Conservation (phyloP, 768 basidiomycete genomes). For the Auriculariales sp. region DNA sequence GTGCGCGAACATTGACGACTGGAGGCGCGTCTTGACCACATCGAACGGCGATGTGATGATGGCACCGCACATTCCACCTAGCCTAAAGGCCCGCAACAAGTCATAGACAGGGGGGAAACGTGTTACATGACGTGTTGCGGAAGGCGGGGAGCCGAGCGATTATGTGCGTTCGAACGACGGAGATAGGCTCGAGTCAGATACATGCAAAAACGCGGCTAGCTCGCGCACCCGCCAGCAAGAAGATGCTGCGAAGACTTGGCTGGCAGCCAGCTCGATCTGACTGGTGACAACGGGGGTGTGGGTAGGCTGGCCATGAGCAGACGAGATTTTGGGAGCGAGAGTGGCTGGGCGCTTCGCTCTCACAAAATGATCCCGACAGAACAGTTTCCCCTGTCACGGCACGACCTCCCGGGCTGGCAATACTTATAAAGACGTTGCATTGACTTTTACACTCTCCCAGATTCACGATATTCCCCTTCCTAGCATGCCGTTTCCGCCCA, state of each 20-base stretch:
- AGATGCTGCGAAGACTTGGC: slow-evolving; percentile 78
- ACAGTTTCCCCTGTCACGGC: too few relatives aligned
- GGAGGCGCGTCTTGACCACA: slow-evolving; percentile 93
- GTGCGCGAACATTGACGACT: slow-evolving; percentile 69
- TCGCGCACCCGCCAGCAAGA: slow-evolving; percentile 69
- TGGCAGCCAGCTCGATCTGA: slow-evolving; percentile 23
- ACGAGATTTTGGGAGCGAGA: too few relatives aligned
- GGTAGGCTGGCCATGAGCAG: too few relatives aligned
- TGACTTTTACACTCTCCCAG: too few relatives aligned
- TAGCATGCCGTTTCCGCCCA: not conserved
- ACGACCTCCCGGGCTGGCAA: too few relatives aligned
- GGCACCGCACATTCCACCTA: slow-evolving; percentile 96
- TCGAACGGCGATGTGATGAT: slow-evolving; percentile 96
- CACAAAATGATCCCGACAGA: too few relatives aligned
- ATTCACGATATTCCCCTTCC: not conserved
- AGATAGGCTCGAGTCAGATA: not conserved
- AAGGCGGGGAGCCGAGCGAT: not conserved
- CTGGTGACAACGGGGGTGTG: not conserved
- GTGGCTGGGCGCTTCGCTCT: too few relatives aligned
- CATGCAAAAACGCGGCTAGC: not conserved
- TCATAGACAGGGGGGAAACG: not conserved
- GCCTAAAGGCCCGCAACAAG: slow-evolving; percentile 27
- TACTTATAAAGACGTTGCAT: too few relatives aligned
- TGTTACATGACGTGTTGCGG: not conserved
- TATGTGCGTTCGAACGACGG: not conserved